Conservation (phyloP, 768 basidiomycete genomes). For the Strobilomyces dryophilus region DNA sequence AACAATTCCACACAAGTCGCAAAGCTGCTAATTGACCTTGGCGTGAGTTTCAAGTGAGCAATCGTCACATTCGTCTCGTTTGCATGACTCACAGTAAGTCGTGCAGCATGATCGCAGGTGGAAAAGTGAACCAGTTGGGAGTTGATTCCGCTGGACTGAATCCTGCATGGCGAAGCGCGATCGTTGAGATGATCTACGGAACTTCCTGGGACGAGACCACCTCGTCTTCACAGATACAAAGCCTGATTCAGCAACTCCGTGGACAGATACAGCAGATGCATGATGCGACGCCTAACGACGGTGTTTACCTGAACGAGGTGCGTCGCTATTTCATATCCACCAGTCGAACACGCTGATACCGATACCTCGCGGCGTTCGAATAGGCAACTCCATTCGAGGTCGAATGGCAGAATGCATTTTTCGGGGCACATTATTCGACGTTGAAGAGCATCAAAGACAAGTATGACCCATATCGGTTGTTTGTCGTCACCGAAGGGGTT, state of each 20-base stretch:
- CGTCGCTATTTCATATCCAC: too few relatives aligned
- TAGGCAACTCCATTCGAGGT: too few relatives aligned
- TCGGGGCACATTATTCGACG: too few relatives aligned
- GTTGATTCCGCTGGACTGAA: conserved; percentile 40
- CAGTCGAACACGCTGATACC: too few relatives aligned
- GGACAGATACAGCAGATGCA: background rate
- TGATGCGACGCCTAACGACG: background rate
- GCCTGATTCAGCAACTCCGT: conserved; percentile 1
- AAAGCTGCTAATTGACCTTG: conserved; percentile 10
- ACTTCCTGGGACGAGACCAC: conserved; percentile 20
- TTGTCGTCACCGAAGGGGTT: too few relatives aligned
- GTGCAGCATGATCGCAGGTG: conserved; percentile 41
- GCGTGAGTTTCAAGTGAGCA: conserved; percentile 4
- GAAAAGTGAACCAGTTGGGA: conserved; percentile 34
- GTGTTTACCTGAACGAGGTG: too few relatives aligned
- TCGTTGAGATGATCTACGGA: conserved; percentile 11
- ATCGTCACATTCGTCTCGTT: too few relatives aligned
- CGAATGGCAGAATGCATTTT: too few relatives aligned
- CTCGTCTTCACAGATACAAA: conserved; percentile 8
- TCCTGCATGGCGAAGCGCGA: conserved; percentile 45
- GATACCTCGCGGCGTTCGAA: too few relatives aligned
- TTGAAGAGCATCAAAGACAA: too few relatives aligned
- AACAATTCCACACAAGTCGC: conserved; percentile 23
- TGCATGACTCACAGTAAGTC: conserved; percentile 5
- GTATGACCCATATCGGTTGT: too few relatives aligned